Percentiles rank a stretch among this genome's conserved stretches.
Conservation (phyloP, 768 basidiomycete genomes). For the Mycena latifolia region DNA sequence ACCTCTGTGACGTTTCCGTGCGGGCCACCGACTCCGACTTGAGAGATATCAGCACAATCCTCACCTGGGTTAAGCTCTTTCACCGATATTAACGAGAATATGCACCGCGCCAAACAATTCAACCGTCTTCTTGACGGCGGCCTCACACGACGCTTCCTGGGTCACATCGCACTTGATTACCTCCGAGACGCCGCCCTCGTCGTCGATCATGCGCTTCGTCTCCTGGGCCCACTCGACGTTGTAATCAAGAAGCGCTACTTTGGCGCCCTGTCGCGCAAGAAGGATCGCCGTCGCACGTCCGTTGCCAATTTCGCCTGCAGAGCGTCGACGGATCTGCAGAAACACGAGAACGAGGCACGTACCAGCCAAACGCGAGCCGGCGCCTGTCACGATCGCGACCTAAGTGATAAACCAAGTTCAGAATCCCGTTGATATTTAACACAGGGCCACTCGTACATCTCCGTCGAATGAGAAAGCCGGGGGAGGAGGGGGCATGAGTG, state of each 20-base stretch:
- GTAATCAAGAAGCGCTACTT: conserved; percentile 52
- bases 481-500: conserved; percentile 45
- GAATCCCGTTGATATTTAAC: background rate
- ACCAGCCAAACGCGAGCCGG: conserved; percentile 53
- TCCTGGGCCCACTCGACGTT: conserved; percentile 51
- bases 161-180: conserved; percentile 54
- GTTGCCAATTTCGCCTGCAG: conserved; percentile 49
- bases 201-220: conserved; percentile 54
- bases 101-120: conserved; percentile 54
- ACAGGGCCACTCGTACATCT: background rate
- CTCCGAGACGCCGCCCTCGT: conserved; percentile 49
- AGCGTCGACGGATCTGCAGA: background rate
- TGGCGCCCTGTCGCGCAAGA: conserved; percentile 55
- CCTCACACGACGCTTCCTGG: conserved; percentile 48
- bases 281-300: conserved; percentile 57
- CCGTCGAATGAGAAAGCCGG: conserved; percentile 31
- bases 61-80: background rate
- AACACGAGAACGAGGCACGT: background rate
- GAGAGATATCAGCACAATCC: background rate
- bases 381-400: conserved; percentile 59
- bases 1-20: conserved; percentile 49
- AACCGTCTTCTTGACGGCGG: conserved; percentile 49
- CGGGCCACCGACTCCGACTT: conserved; percentile 55
- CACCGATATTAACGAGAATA: conserved; percentile 53
- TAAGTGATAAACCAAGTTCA: conserved; percentile 37